These are phyloP conservation scores for Serendipita sp. DNA, from an alignment of 768 basidiomycete species.

Conservation along the genomic window DNA sequence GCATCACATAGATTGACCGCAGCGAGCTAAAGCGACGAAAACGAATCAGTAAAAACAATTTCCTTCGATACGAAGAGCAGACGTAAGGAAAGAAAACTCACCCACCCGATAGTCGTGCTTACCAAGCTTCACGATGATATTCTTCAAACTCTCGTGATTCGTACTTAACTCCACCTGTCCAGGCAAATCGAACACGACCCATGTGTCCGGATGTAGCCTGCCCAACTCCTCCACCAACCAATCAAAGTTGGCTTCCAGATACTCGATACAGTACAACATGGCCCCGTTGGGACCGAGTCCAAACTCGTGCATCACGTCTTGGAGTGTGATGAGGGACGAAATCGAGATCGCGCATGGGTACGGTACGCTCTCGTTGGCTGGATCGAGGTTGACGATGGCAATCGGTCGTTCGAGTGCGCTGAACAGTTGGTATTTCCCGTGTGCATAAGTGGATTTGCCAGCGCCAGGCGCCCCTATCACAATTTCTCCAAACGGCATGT, in stretches of 20 bases:
- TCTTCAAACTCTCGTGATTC: conserved; percentile 80
- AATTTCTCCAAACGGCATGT: conserved; percentile 28
- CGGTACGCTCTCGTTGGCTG: no score
- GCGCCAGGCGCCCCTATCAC: conserved; percentile 76
- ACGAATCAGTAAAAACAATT: neutral
- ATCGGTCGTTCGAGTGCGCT: no score
- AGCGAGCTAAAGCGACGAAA: conserved; percentile 44
- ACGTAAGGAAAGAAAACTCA: conserved; percentile 13
- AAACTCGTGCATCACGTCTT: no score
- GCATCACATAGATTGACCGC: conserved; percentile 94
- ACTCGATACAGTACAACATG: no score
- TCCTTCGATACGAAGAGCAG: no score
- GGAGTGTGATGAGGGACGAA: no score
- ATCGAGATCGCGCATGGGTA: no score
- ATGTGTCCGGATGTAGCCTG: conserved; percentile 55
- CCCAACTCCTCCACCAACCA: conserved; percentile 58
- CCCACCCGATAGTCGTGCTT: conserved; percentile 78
- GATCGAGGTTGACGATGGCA: no score
- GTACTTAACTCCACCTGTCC: conserved; percentile 97
- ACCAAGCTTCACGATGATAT: conserved; percentile 50
- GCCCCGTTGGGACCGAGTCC: no score
- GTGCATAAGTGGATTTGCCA: conserved; percentile 20
- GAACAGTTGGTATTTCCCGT: no score
- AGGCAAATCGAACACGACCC: conserved; percentile 87
- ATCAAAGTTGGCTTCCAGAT: no score